Percentiles rank a stretch among this genome's conserved stretches.
These are phyloP conservation scores for Vigna trinervia DNA, from an alignment of 306 rosid genomes.

Conservation along the genomic window DNA sequence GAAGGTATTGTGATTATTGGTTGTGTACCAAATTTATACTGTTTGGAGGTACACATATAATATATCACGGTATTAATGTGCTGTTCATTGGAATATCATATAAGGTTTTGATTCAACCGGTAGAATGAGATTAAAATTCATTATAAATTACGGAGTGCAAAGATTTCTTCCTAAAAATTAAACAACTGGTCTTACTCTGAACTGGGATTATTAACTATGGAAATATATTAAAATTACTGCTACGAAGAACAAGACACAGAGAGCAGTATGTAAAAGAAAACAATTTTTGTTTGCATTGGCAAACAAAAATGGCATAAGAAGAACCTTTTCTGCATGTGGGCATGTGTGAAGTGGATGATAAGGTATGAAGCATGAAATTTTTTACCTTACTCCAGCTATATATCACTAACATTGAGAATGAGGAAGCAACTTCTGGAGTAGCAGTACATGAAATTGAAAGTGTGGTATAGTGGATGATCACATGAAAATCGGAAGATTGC, in stretches of 20 bases:
- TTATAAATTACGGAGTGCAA: too few relatives aligned
- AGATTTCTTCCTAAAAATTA: too few relatives aligned
- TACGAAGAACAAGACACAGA: neutral
- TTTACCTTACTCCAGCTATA: conserved; percentile 9
- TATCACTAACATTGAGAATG: neutral
- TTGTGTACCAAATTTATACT: too few relatives aligned
- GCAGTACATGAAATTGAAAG: conserved; percentile 10
- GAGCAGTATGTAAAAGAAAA: neutral
- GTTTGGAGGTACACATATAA: too few relatives aligned
- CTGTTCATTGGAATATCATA: too few relatives aligned
- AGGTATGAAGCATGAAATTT: neutral
- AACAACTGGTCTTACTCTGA: too few relatives aligned
- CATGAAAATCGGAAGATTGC: conserved; percentile 43
- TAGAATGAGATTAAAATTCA: too few relatives aligned
- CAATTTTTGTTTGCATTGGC: neutral
- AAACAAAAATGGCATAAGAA: neutral
- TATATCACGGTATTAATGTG: too few relatives aligned
- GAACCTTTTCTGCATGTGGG: neutral
- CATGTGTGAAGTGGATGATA: neutral
- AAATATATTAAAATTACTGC: neutral
- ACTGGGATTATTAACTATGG: neutral
- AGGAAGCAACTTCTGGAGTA: neutral
- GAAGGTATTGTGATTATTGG: neutral
- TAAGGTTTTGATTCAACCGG: too few relatives aligned
- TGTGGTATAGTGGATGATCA: conserved; percentile 49